Conservation (phyloP, 2,329 filamentous ascomycete genomes). For the Fusarium sp. region DNA sequence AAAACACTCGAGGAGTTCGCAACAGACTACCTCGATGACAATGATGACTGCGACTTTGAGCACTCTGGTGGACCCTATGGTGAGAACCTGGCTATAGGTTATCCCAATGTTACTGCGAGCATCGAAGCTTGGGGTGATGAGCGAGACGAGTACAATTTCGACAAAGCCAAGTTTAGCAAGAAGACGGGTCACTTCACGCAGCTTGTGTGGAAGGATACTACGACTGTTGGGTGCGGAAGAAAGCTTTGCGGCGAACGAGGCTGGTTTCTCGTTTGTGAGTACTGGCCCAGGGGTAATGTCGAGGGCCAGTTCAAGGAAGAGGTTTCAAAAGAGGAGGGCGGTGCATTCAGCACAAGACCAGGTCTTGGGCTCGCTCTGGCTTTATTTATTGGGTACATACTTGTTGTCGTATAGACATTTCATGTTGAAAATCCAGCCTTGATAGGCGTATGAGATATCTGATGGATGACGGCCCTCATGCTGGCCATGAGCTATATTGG, state of each 20-base stretch:
- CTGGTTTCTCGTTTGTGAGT: constrained; percentile 77
- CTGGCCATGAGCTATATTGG: constrained; percentile 16
- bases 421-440: not conserved
- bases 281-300: constrained; percentile 74
- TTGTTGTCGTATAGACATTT: constrained; percentile 16
- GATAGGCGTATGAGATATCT: not conserved
- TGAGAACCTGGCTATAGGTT: constrained; percentile 79
- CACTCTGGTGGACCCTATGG: constrained; percentile 73
- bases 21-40: constrained; percentile 54
- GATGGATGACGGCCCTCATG: constrained; percentile 16
- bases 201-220: constrained; percentile 74
- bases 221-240: constrained; percentile 64
- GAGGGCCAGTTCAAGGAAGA: constrained; percentile 58
- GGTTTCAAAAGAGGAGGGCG: constrained; percentile 39
- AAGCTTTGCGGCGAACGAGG: constrained; percentile 57
- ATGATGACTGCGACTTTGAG: constrained; percentile 56
- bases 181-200: constrained; percentile 77
- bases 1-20: constrained; percentile 67
- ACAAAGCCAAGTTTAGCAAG: constrained; percentile 63
- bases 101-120: constrained; percentile 64
- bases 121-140: constrained; percentile 73
- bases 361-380: constrained; percentile 26
- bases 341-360: constrained; percentile 14
- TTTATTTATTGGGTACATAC: constrained; percentile 25
- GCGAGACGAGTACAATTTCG: constrained; percentile 66